Percentiles rank a stretch among this genome's conserved stretches.
These are phyloP conservation scores for Salix exigua DNA, from an alignment of 345 rosid genomes.

Conservation along the genomic window DNA sequence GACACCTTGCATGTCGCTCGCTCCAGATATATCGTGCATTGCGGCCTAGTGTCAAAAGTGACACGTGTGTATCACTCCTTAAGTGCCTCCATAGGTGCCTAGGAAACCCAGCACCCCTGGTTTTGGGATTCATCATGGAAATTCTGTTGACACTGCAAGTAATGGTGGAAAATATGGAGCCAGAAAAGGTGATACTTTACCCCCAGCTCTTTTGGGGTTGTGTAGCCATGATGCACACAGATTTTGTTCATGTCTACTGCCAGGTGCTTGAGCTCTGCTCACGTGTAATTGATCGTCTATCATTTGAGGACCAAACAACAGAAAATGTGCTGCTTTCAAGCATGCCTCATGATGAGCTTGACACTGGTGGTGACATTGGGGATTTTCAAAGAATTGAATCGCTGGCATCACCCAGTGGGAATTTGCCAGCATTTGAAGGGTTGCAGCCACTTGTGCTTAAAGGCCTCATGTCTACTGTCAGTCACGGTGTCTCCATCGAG, in stretches of 20 bases:
- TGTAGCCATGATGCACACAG: conserved; percentile 99
- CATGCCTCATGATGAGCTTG: conserved; percentile 90
- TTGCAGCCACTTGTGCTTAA: conserved; percentile 97
- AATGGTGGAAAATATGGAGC: conserved; percentile 99
- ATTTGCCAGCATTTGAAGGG: conserved; percentile 84
- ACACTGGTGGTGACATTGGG: conserved; percentile 40
- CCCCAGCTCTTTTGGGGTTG: conserved; percentile 99
- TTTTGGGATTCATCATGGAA: conserved; percentile 94
- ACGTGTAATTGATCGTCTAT: conserved; percentile 79
- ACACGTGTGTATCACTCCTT: conserved; percentile 86
- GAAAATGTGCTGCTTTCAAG: conserved; percentile 97
- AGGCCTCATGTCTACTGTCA: conserved; percentile 88
- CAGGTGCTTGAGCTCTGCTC: conserved; percentile 97
- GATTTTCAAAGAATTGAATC: conserved; percentile 74
- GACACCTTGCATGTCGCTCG: conserved; percentile 97
- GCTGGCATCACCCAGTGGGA: conserved; percentile 65
- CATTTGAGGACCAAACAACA: conserved; percentile 85
- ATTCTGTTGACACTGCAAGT: conserved; percentile 88
- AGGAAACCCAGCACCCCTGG: conserved; percentile 91
- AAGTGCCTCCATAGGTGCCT: conserved; percentile 97
- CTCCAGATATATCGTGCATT: conserved; percentile 98
- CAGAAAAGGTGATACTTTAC: conserved; percentile 92
- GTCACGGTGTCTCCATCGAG: conserved; percentile 85
- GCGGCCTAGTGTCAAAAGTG: conserved; percentile 87
- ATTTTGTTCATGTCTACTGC: conserved; percentile 94